Evolutionary conservation across 1,284 basidiomycete genomes (phyloP), one percentile per base, ranked within the genome.

Genomic region (Moesziomyces parantarcticus): DNA sequence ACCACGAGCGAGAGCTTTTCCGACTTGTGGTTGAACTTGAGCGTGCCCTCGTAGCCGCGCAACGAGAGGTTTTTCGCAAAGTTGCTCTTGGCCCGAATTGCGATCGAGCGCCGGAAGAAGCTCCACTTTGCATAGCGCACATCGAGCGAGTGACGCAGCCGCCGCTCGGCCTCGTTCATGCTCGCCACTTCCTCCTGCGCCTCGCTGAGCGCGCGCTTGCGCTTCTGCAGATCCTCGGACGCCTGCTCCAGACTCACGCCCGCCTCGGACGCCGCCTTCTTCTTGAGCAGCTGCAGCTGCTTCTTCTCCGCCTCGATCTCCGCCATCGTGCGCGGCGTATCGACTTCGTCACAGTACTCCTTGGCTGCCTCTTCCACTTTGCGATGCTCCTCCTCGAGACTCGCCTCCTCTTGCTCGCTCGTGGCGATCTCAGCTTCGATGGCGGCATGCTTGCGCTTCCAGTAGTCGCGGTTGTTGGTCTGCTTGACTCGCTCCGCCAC

Each of bases 11-110:
- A 85, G 45, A 99, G 87, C 5, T 87, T 89, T 45, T 88, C 87
- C 3, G 86, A 84, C 16, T 87, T 85, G 81, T 99, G 96, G 80
- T 97, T 89, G 81, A 99, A 97, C 13, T 80, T 72, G 42, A 89
- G 81, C 49, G 80, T 80, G 46, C 85, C 85, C 22, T 77, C 70
- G 73, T 81, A 85, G 13, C 92, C 92, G 72, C 97, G 92, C 63
- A 91, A 89, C 22, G 89, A 89, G 20, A 97, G 89, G 83, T 96
- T 90, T 78, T 88, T 89, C 21, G 89, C 88, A 86, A 98, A 98
- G 45, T 90, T 89, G n/a, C 83, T 77, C 78, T 92, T 92, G 84
- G 93, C 94, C 7, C 93, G 90, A 23, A 93, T 86, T 11, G 93
- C 90, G 66, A 94, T 94, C 76, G 92, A 90, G 10, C 89, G 87